Evolutionary conservation across 192 early-diverging fungal genomes (phyloP), one percentile per base, ranked within the genome.

Genomic region (Dimargaris cristalligena): DNA sequence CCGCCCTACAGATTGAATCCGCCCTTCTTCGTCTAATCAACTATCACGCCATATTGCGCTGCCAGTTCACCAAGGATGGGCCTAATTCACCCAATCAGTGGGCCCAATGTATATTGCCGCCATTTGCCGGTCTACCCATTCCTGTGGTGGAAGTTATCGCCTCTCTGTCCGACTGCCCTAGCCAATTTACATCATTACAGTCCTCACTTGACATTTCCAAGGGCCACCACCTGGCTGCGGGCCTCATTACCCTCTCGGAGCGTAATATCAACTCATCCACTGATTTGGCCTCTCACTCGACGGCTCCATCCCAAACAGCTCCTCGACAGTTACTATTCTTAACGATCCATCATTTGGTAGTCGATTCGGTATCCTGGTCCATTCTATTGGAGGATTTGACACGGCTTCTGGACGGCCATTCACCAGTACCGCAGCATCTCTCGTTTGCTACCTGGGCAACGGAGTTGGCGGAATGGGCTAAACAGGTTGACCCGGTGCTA

Each of bases 381-480:
- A 33, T 56, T 1, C 31, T 56, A 33, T 23, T 56, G 32, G 30
- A 31, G 13, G 54, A 56, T 23, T 23, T 56, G 29, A 1, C 50
- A 16, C 16, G 13, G 28, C 50, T 52, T 16, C 25, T 52, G 23
- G 28, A 25, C 16, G 59, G 54, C 28, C 18, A 64, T 23, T n/a
- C 56, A 10, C 34, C 63, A 26, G 58, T 58, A n/a, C 16, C 62
- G 33, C 66, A 54, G 44, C 44, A 58, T 10, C 48, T 52, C 16
- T 61, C 63, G 1, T 68, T 60, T 44, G 58, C 46, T 23, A n/a
- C 14, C 11, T 68, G 66, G 66, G 47, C 61, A 13, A 50, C 22
- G 20, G 38, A 41, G 38, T 16, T 41, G 8, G 38, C 38, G 8
- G 38, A 41, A 10, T 6, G 38, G 8, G 38, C 38, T 16, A 41